Base-by-base conservation (phyloP, 148 eudicot genomes). In the Gaultheria prostrata region DNA sequence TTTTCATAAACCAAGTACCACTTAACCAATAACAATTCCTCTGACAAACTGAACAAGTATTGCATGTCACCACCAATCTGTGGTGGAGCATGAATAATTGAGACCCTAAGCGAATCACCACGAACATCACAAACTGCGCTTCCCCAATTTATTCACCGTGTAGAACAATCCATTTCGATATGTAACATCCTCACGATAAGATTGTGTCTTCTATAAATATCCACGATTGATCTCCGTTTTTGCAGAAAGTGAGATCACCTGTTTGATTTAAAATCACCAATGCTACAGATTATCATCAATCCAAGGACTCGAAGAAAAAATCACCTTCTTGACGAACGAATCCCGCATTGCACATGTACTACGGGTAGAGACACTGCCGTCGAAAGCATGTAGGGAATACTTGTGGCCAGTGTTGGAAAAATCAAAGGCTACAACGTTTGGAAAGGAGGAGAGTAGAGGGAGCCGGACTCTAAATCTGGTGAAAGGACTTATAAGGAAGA, bases 401-500 rank as follows among this genome's bases (percentile, higher is more conserved):
- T 95, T 97, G 9, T 93, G 81, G 33, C 97, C 98, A 3, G 89
- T 76, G 28, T 88, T 71, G 28, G 83, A 81, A 57, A 88, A 88
- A 67, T 85, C 81, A 81, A 95, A 93, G 30, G 81, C 78, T 1
- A 81, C 57, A 1, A 95, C 97, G 8, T 90, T 89, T 0, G 98
- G 97, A 51, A 95, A 93, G 3, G 94, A 28, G 0, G 92, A 89
- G 7, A 95, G 86, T 2, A 93, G 90, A 0, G 93, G 90, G 45
- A 92, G 93, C 24, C 46, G 14, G 20, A 91, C 49, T 67, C 71
- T 88, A 13, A 80, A 79, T 6, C 85, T 83, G 4, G 92, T 90
- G 35, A 95, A 72, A 1, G 98, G 97, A n/a, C 92, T 95, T 24
- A 85, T 57, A 20, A 92, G 89, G 80, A 90, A 89, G 39, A 95